These are phyloP conservation scores for Hordeum pubiflorum DNA, from an alignment of 202 grass and related monocot genomes.

Conservation along the genomic window DNA sequence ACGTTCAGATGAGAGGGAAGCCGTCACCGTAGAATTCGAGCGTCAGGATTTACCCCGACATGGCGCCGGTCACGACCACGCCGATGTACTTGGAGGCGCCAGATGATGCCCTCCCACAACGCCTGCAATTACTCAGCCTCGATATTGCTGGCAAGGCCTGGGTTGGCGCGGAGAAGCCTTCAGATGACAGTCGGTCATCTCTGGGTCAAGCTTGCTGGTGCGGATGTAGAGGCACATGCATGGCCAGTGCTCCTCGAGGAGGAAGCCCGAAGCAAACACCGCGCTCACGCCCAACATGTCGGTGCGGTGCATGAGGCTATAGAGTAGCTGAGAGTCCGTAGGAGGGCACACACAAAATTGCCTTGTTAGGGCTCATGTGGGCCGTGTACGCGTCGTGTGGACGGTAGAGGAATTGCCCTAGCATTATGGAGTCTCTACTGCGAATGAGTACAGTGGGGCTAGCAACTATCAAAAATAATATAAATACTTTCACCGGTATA, in stretches of 20 bases:
- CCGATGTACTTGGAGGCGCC: conserved; percentile 40
- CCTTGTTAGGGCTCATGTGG: conserved; percentile 28
- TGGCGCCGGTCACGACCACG: conserved; percentile 41
- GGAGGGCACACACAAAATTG: no score
- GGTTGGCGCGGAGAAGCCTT: conserved; percentile 23
- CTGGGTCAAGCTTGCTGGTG: conserved; percentile 26
- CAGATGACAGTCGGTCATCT: conserved; percentile 28
- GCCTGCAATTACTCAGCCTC: conserved; percentile 25
- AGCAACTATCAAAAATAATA: no score
- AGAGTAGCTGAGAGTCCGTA: conserved; percentile 37
- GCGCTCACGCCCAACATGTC: conserved; percentile 37
- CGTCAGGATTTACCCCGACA: conserved; percentile 42
- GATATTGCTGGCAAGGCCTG: conserved; percentile 13
- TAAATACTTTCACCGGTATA: no score
- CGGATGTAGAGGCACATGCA: conserved; percentile 34
- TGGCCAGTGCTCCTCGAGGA: conserved; percentile 44
- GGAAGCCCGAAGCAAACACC: conserved; percentile 41
- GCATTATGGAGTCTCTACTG: no score
- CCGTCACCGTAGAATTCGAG: conserved; percentile 36
- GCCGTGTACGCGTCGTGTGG: conserved; percentile 33
- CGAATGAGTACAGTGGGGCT: no score
- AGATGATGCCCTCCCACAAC: conserved; percentile 47
- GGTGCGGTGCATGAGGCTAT: conserved; percentile 24
- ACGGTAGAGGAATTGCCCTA: conserved; percentile 29
- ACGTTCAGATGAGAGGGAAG: conserved; percentile 30